Conservation (phyloP, 2,329 filamentous ascomycete genomes). For the Ilyonectria mors-panacis region DNA sequence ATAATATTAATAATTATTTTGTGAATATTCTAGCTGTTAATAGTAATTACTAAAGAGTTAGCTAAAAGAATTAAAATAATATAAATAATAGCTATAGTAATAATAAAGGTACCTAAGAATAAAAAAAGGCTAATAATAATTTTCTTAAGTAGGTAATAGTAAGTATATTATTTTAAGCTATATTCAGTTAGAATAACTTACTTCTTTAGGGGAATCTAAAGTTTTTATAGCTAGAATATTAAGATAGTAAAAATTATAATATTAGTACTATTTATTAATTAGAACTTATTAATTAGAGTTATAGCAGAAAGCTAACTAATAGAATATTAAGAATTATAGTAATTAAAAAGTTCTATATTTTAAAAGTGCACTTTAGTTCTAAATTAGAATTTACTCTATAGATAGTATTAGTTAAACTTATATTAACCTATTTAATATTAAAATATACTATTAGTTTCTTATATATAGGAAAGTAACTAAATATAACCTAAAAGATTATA, state of each 20-base stretch:
- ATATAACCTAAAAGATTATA: conserved; percentile 23
- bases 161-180: background rate
- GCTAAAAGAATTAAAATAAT: conserved; percentile 41
- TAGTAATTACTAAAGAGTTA: conserved; percentile 41
- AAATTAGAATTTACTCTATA: conserved; percentile 39
- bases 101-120: conserved; percentile 47
- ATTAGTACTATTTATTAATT: conserved; percentile 28
- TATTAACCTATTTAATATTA: background rate
- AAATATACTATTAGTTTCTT: conserved; percentile 46
- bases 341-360: conserved; percentile 39
- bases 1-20: conserved; percentile 57
- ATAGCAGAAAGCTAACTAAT: conserved; percentile 16
- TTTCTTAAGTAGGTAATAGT: conserved; percentile 32
- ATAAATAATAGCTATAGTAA: conserved; percentile 44
- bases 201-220: conserved; percentile 42
- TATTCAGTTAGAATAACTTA: background rate
- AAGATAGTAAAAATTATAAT: conserved; percentile 39
- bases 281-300: background rate
- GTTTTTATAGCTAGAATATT: conserved; percentile 40
- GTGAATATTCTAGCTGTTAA: conserved; percentile 48
- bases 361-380: conserved; percentile 34
- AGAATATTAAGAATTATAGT: conserved; percentile 43
- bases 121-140: conserved; percentile 45
- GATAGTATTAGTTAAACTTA: conserved; percentile 4
- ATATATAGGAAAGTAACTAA: conserved; percentile 40